Evolutionary conservation across 1,139 yeast species (phyloP), one percentile per base, ranked within the genome.

Genomic region (Candida tropicalis): DNA sequence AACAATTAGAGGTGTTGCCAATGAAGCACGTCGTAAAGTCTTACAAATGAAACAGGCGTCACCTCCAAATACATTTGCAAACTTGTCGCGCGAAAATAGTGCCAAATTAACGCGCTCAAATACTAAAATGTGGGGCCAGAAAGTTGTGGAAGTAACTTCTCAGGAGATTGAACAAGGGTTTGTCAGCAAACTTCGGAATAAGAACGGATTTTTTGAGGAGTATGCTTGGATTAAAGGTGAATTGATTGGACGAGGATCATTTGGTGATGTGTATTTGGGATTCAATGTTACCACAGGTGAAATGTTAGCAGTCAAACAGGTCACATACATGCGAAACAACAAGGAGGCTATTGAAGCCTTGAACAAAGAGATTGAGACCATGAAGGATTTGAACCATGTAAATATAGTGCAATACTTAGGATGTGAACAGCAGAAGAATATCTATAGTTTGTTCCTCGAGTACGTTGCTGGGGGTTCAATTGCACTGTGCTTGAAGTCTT

Each of bases 151-250:
- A 66, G 95, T 95, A 40, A 90, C 95, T 0, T 83, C 95, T 1
- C 79, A 77, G 25, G 84, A 84, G 46, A 77, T 81, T 42, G 79
- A 79, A 36, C 68, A 70, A 41, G 84, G 82, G 1, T 73, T 73
- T 51, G 79, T 82, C 10, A 79, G 84, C 49, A 80, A 80, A 42
- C 61, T 84, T 41, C 69, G 87, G 15, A 80, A 78, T 45, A 76
- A 73, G 43, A 63, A 66, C 41, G 95, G 93, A 9, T 79, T 81
- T 38, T 80, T 80, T 55, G 86, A 85, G 55, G 96, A 89, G 63
- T 90, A 91, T 70, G 95, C 93, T 0, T 95, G 99, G 99, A 87
- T 95, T 41, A 90, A 90, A 60, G 99, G 99, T 73, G 98, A 91
- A 57, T 73, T 93, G 50, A 89, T 95, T 47, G 99, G 99, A 1